Conservation (phyloP, 169 alveolate genomes). For the Blepharisma undulans region DNA sequence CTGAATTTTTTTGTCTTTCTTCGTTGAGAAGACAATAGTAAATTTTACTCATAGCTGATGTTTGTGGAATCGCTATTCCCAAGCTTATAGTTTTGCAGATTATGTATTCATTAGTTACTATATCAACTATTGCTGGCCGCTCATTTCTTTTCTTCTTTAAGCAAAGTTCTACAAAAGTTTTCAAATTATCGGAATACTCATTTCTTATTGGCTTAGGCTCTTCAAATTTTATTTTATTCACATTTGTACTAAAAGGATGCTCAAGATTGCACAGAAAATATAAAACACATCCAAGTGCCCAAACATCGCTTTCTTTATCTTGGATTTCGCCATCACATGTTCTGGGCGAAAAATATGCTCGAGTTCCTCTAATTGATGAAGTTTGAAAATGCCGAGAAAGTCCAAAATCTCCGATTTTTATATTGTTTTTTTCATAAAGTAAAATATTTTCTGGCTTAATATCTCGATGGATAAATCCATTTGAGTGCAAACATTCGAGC, state of each 20-base stretch:
- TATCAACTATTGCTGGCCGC: conserved; percentile 58
- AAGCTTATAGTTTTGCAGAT: not conserved
- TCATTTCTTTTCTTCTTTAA: conserved; percentile 64
- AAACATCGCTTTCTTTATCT: conserved; percentile 92
- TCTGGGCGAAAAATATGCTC: not conserved
- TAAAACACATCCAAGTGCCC: conserved; percentile 96
- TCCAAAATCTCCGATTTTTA: not conserved
- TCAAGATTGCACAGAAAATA: conserved; percentile 89
- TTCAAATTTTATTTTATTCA: no score
- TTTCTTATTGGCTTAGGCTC: conserved; percentile 71
- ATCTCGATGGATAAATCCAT: not conserved
- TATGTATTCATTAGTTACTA: not conserved
- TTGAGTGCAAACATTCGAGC: not conserved
- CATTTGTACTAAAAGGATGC: conserved; percentile 91
- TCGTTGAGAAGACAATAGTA: no score
- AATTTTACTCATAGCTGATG: not conserved
- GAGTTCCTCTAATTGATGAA: not conserved
- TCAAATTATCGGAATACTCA: conserved; percentile 67
- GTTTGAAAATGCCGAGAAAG: not conserved
- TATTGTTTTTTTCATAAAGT: not conserved
- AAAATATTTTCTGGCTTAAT: not conserved
- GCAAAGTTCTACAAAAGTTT: conserved; percentile 64
- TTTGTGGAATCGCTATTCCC: conserved; percentile 15
- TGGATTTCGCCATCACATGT: not conserved
- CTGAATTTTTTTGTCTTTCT: no score